Base-by-base conservation (phyloP, 2,329 filamentous ascomycete species). In the Pseudocercospora eumusae region DNA sequence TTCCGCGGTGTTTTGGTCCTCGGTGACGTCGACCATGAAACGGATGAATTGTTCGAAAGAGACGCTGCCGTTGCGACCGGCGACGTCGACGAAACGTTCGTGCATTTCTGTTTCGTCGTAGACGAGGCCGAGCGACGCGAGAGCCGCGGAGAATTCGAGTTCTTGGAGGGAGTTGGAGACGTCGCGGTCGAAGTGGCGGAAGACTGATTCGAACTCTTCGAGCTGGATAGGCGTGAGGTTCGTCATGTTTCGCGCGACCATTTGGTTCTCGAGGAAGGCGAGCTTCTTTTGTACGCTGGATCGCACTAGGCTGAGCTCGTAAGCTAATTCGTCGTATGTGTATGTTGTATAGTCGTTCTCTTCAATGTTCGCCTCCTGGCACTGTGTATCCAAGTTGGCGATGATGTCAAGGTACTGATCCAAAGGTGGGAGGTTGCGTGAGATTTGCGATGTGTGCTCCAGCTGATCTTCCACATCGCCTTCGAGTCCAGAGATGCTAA, bases 291-390 rank as follows among this genome's bases (percentile, higher is more conserved):
- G 89, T 27, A 98, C 93, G 10, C 91, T 95, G 28, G 90, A 89
- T 75, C 92, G 93, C 61, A 98, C 95, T 28, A 99, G 84, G 15
- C 91, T 88, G 62, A 98, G 84, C 78, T 99, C 95, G 78, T 99
- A 99, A 63, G 88, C 87, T 45, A 99, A 84, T 78, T 99, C 95
- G 74, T 99, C 95, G 75, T 98, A 95, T 9, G 93, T 96, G 78
- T 98, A 98, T 8, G 93, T 98, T n/a, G 95, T 99, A 76, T 95
- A 98, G 80, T 99, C 95, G 77, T 99, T 99, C 73, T 99, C 95
- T 77, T 99, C 95, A 66, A 99, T 97, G 75, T 99, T 98, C 65
- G 95, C 95, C 80, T 98, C 93, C 63, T 88, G 85, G 75, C 95
- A 99, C 78, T 96, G 92, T 66, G 87, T 86, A 73, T 97, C 93